phyloP scores from a whole-genome alignment of 805 yeast species.

The Candida montana region DNA sequence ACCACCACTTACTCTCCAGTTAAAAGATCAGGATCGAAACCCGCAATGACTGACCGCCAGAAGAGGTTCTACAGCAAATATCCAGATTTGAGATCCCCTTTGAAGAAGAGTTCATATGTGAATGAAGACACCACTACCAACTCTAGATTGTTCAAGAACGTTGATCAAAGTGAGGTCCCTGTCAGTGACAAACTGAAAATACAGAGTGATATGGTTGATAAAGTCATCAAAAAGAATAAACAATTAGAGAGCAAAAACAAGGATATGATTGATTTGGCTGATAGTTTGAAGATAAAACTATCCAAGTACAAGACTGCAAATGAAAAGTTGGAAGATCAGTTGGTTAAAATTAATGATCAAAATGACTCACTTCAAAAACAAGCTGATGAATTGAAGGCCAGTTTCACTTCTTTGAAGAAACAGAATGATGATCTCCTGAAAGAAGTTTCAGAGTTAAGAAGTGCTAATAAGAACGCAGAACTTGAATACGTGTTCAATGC shows the following conservation, averaged over 20 bases:
- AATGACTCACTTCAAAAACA: slow-evolving; percentile 11
- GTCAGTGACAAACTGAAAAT: slow-evolving; percentile 29
- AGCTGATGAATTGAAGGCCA: slow-evolving; percentile 6
- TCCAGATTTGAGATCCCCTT: slow-evolving; percentile 21
- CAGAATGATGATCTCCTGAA: slow-evolving; percentile 23
- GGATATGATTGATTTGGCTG: slow-evolving; percentile 27
- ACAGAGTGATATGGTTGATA: slow-evolving; percentile 33
- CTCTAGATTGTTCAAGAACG: slow-evolving; percentile 19
- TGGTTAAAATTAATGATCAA: slow-evolving; percentile 10
- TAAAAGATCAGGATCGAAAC: slow-evolving; percentile 7
- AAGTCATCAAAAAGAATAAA: slow-evolving; percentile 32
- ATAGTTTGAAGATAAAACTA: slow-evolving; percentile 30
- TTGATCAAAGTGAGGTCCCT: slow-evolving; percentile 14
- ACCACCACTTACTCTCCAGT: slow-evolving; percentile 14
- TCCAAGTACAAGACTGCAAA: slow-evolving; percentile 31
- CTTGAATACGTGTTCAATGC: slow-evolving; percentile 10
- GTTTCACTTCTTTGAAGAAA: slow-evolving; percentile 13
- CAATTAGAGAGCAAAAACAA: slow-evolving; percentile 28
- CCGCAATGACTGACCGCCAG: slow-evolving; percentile 13
- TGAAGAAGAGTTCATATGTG: not conserved
- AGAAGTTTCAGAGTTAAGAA: slow-evolving; percentile 1
- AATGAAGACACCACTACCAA: slow-evolving; percentile 14
- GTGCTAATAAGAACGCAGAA: not conserved
- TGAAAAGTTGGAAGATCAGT: slow-evolving; percentile 18
- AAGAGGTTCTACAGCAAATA: slow-evolving; percentile 19